A percentile compares a stretch with the other conserved stretches of the same genome.
Conservation (phyloP, 495 filamentous ascomycete species). For the Friedmanniomyces simplex region DNA sequence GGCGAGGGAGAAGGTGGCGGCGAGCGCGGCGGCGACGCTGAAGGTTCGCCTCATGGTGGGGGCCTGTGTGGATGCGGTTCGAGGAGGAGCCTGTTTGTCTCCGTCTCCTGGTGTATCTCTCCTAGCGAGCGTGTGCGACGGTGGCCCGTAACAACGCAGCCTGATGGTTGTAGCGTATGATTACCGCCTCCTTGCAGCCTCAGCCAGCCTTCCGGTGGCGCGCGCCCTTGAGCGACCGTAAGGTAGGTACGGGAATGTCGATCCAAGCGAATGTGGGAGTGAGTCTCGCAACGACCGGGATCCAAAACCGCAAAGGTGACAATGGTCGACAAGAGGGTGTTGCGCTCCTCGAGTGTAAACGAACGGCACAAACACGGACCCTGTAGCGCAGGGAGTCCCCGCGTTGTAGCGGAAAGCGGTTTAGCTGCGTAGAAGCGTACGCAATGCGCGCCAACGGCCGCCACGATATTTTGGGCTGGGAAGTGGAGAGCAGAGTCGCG, state of each 20-base stretch:
- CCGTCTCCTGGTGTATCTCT: too few relatives aligned
- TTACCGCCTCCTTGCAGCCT: too few relatives aligned
- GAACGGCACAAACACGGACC: neutral
- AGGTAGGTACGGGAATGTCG: too few relatives aligned
- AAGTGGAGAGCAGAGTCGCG: neutral
- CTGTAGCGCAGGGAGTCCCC: neutral
- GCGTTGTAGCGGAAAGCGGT: neutral
- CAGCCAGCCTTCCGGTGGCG: too few relatives aligned
- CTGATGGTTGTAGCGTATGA: too few relatives aligned
- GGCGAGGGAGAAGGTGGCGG: constrained; percentile 16
- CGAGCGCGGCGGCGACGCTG: constrained; percentile 18
- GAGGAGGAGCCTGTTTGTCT: too few relatives aligned
- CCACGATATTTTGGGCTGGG: neutral
- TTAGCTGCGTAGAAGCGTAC: neutral
- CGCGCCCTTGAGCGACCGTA: too few relatives aligned
- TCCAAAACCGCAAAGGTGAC: too few relatives aligned
- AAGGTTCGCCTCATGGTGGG: constrained; percentile 12
- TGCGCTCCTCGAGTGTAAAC: neutral
- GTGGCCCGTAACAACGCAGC: too few relatives aligned
- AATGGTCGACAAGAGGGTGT: neutral
- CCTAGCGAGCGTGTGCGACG: too few relatives aligned
- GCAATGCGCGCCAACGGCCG: neutral
- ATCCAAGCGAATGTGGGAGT: too few relatives aligned
- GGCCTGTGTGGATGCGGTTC: neutral
- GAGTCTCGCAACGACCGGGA: neutral